Conservation (phyloP, 2,329 filamentous ascomycete species). For the Drechslera avenae region DNA sequence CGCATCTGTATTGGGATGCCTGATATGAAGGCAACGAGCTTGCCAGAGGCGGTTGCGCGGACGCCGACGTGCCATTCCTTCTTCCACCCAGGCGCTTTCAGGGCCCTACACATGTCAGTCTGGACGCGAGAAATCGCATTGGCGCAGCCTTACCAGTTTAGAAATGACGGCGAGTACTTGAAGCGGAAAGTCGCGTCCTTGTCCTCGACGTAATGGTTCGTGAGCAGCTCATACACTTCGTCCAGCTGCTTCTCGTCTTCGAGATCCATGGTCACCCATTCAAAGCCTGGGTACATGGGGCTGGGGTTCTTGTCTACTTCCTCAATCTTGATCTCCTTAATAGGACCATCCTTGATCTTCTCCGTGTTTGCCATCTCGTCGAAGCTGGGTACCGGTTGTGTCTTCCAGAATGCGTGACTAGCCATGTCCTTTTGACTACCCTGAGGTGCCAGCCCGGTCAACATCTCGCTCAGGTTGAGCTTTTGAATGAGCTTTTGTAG, state of each 20-base stretch:
- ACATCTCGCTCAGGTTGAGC: conserved; percentile 71
- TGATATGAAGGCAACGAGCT: conserved; percentile 94
- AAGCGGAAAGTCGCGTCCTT: conserved; percentile 97
- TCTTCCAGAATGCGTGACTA: conserved; percentile 98
- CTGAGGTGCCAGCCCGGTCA: conserved; percentile 74
- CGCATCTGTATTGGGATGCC: conserved; percentile 85
- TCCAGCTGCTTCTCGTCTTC: conserved; percentile 75
- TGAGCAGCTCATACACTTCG: conserved; percentile 89
- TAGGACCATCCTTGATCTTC: conserved; percentile 74
- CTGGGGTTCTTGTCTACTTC: conserved; percentile 79
- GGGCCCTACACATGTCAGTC: conserved; percentile 65
- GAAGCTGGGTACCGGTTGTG: conserved; percentile 91
- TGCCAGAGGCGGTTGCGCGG: conserved; percentile 78
- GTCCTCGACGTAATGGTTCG: conserved; percentile 96
- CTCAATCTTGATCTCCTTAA: conserved; percentile 78
- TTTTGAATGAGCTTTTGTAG: conserved; percentile 61
- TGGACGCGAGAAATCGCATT: background rate
- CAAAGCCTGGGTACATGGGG: conserved; percentile 76
- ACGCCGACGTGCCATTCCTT: conserved; percentile 96
- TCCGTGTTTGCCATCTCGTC: conserved; percentile 52
- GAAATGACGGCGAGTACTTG: conserved; percentile 87
- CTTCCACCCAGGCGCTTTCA: conserved; percentile 93
- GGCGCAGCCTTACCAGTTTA: conserved; percentile 72
- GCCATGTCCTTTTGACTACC: conserved; percentile 98
- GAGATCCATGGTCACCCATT: conserved; percentile 92